phyloP scores from a whole-genome alignment of 805 yeast genomes.

The Ogataea dorogensis region DNA sequence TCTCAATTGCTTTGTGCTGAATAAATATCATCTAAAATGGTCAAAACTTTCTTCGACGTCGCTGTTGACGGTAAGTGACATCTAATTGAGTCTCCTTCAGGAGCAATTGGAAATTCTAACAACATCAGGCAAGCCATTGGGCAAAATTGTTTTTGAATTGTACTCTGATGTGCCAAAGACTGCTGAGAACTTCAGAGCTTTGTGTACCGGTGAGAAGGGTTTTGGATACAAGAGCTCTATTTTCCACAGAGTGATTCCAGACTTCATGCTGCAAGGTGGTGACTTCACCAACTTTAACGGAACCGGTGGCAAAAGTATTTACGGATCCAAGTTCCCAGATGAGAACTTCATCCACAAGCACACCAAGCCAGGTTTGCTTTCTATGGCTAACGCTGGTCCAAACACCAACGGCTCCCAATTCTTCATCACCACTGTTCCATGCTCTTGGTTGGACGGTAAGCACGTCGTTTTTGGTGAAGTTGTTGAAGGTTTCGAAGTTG shows the following conservation, averaged over 20 bases:
- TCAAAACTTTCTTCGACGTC: slow-evolving; percentile 42
- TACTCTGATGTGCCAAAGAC: slow-evolving; percentile 89
- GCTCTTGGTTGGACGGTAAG: slow-evolving; percentile 77
- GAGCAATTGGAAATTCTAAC: not conserved
- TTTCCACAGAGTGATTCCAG: slow-evolving; percentile 97
- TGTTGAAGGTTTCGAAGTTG: slow-evolving; percentile 61
- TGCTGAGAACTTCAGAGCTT: slow-evolving; percentile 76
- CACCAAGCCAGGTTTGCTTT: slow-evolving; percentile 75
- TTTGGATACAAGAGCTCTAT: slow-evolving; percentile 80
- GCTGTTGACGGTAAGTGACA: slow-evolving; percentile 36
- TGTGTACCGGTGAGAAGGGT: slow-evolving; percentile 92
- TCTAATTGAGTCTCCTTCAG: slow-evolving; percentile 4
- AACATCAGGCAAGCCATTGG: slow-evolving; percentile 33
- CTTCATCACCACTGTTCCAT: slow-evolving; percentile 77
- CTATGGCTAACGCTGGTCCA: slow-evolving; percentile 94
- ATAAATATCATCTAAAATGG: slow-evolving; percentile 12
- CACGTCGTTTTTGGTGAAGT: slow-evolving; percentile 82
- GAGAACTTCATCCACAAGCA: slow-evolving; percentile 73
- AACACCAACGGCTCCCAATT: slow-evolving; percentile 92
- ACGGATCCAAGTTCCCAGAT: slow-evolving; percentile 60
- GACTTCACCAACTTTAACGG: slow-evolving; percentile 86
- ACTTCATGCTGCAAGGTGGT: slow-evolving; percentile 97
- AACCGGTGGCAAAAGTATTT: slow-evolving; percentile 88
- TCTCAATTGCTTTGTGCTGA: slow-evolving; percentile 5
- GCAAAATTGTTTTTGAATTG: slow-evolving; percentile 78